Evolutionary conservation across 1,284 basidiomycete species (phyloP).

Genomic region (Ceratobasidium sp.): DNA sequence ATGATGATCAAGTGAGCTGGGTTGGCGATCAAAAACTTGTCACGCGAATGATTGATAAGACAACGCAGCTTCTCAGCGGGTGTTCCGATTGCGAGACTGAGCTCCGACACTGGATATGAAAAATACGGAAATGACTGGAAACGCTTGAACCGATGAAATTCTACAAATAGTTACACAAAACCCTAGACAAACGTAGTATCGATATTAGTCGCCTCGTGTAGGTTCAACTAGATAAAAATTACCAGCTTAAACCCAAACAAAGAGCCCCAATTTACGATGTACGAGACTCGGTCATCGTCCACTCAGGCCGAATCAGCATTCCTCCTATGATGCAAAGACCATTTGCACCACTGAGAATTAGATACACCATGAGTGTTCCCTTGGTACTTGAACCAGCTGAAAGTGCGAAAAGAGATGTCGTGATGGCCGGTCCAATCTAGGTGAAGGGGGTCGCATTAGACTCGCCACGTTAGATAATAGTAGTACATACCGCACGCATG

Average conservation of each 20-base stretch:
- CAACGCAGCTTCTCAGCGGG: not conserved
- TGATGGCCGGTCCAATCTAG: constrained; percentile 46
- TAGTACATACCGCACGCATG: constrained; percentile 44
- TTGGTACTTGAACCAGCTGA: constrained; percentile 33
- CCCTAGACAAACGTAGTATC: not conserved
- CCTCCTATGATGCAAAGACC: constrained; percentile 3
- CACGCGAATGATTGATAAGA: constrained; percentile 13
- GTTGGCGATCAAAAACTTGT: not conserved
- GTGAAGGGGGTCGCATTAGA: not conserved
- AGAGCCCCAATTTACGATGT: not conserved
- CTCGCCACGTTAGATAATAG: not conserved
- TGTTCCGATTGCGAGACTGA: constrained; percentile 29
- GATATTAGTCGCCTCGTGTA: not conserved
- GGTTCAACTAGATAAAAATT: not conserved
- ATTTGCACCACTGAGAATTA: constrained; percentile 19
- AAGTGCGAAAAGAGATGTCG: constrained; percentile 48
- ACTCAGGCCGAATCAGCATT: constrained; percentile 32
- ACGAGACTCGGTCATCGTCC: not conserved
- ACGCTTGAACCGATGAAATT: not conserved
- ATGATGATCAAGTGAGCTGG: not conserved
- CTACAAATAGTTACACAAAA: constrained; percentile 7
- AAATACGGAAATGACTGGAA: constrained; percentile 7
- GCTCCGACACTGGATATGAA: constrained; percentile 15
- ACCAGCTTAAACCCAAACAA: not conserved
- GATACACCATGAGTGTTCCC: constrained; percentile 45